phyloP scores from a whole-genome alignment of 257 asterid species.

The Rehmannia glutinosa region DNA sequence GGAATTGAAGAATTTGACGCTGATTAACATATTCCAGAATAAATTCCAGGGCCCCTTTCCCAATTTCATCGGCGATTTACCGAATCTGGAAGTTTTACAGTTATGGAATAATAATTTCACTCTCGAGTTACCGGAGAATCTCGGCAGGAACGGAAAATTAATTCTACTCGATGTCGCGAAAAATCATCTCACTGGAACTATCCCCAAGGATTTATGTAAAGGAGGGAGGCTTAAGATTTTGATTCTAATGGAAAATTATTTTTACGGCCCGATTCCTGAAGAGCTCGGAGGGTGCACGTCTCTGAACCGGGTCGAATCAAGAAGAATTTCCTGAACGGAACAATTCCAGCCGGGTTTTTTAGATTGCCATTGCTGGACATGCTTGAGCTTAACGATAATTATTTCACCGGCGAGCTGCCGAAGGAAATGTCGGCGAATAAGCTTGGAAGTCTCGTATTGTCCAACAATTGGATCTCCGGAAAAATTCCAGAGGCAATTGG shows the following conservation, averaged over 20 bases:
- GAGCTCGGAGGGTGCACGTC: slow-evolving; percentile 57
- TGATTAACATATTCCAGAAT: slow-evolving; percentile 52
- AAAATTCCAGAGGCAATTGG: slow-evolving; percentile 44
- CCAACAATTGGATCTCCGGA: slow-evolving; percentile 52
- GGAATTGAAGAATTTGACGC: slow-evolving; percentile 48
- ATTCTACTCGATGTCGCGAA: slow-evolving; percentile 39
- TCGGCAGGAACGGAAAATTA: slow-evolving; percentile 50
- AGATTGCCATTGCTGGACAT: slow-evolving; percentile 42
- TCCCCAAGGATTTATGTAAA: slow-evolving; percentile 55
- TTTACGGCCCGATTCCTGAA: slow-evolving; percentile 55
- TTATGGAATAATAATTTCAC: slow-evolving; percentile 79
- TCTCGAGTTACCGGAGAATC: slow-evolving; percentile 55
- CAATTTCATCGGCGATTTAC: slow-evolving; percentile 54
- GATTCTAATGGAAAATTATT: slow-evolving; percentile 50
- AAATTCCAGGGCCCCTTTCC: slow-evolving; percentile 60
- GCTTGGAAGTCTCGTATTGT: slow-evolving; percentile 41
- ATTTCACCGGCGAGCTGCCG: slow-evolving; percentile 56
- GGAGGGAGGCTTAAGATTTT: slow-evolving; percentile 42
- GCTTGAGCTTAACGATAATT: slow-evolving; percentile 52
- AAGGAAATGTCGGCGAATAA: slow-evolving; percentile 19
- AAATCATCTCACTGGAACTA: slow-evolving; percentile 62
- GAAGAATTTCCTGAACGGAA: slow-evolving; percentile 54
- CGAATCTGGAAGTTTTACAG: slow-evolving; percentile 57
- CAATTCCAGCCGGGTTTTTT: slow-evolving; percentile 55
- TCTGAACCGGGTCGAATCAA: slow-evolving; percentile 38